Evolutionary conservation across 257 asterid species (phyloP).

Genomic region (Buddleja alternifolia): DNA sequence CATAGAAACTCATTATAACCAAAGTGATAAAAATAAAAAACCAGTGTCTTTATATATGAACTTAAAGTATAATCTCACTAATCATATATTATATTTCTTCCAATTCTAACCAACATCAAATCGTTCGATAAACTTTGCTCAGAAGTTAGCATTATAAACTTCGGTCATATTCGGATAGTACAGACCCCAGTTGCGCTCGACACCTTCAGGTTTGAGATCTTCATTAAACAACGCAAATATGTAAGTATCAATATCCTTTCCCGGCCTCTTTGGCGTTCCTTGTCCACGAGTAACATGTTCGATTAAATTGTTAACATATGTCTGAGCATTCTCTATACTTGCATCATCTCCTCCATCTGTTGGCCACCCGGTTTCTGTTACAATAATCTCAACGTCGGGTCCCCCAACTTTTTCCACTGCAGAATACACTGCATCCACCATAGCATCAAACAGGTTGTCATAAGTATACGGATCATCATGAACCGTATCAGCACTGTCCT

Average conservation of each 20-base stretch:
- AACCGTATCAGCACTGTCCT: not conserved
- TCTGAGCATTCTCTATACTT: slow-evolving; percentile 40
- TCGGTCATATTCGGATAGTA: slow-evolving; percentile 37
- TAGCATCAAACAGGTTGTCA: slow-evolving; percentile 42
- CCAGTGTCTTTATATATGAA: no score
- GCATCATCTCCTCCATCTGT: slow-evolving; percentile 42
- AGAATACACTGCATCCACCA: slow-evolving; percentile 43
- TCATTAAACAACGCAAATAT: slow-evolving; percentile 53
- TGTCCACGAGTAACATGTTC: slow-evolving; percentile 36
- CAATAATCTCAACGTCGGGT: slow-evolving; percentile 23
- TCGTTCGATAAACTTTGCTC: not conserved
- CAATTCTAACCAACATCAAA: no score
- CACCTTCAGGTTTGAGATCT: slow-evolving; percentile 33
- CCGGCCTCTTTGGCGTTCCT: slow-evolving; percentile 55
- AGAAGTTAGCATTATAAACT: slow-evolving; percentile 46
- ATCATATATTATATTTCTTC: no score
- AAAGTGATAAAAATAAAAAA: no score
- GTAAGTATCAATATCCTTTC: slow-evolving; percentile 35
- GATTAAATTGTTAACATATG: slow-evolving; percentile 38
- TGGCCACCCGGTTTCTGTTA: slow-evolving; percentile 65
- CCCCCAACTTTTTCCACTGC: slow-evolving; percentile 47
- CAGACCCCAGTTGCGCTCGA: slow-evolving; percentile 44
- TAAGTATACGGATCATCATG: slow-evolving; percentile 23
- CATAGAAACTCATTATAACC: no score
- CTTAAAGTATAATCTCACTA: no score